Percentiles rank a stretch among this genome's conserved stretches.
phyloP scores from a whole-genome alignment of 345 rosid species.

The Eucalyptus curtisii region DNA sequence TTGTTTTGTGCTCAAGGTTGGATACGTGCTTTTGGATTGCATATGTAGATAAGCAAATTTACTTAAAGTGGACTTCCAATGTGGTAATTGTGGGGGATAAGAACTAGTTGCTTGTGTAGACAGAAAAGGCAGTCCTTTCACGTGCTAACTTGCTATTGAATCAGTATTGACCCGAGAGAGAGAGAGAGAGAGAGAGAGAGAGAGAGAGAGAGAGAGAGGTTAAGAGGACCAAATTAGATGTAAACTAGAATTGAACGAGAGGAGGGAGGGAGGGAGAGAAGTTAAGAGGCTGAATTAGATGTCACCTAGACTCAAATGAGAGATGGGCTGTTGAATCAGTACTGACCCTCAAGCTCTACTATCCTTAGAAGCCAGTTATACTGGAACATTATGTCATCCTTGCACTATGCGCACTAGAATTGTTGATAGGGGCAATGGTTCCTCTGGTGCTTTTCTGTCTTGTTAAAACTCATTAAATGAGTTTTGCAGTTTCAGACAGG shows the following conservation, averaged over 20 bases:
- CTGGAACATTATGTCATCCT: not conserved
- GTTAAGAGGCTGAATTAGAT: not conserved
- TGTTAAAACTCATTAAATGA: not conserved
- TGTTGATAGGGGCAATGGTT: not conserved
- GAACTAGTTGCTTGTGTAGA: not conserved
- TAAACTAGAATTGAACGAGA: too few species aligned
- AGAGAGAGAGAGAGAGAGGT: not conserved
- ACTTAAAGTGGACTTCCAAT: not conserved
- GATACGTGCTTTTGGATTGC: not conserved
- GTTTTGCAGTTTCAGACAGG: not conserved
- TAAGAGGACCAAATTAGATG: not conserved
- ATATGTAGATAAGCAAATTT: not conserved
- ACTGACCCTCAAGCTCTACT: not conserved
- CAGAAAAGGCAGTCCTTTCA: not conserved
- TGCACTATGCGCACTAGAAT: not conserved
- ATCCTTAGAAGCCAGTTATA: not conserved
- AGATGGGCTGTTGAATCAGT: not conserved
- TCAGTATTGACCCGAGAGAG: not conserved
- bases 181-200: too few species aligned
- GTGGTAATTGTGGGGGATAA: not conserved
- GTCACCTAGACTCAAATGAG: not conserved
- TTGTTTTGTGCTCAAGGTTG: not conserved
- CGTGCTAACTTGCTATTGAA: not conserved
- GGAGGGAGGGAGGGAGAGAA: not conserved
- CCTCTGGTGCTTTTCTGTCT: not conserved